phyloP scores from a whole-genome alignment of 148 eudicot species.

The Beta vulgaris region DNA sequence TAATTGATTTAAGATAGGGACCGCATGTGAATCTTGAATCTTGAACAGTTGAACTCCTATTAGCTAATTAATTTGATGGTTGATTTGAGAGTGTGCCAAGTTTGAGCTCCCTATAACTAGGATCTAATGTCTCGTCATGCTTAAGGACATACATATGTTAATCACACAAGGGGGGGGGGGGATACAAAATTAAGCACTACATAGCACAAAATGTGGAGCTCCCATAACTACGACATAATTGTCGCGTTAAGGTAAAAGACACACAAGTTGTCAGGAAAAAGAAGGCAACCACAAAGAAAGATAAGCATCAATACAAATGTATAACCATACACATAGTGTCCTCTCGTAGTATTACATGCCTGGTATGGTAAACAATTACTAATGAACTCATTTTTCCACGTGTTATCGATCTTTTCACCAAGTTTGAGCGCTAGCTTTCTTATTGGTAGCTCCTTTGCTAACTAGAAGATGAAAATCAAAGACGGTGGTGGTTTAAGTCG shows the following conservation, averaged over 20 bases:
- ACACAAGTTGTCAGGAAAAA: not conserved
- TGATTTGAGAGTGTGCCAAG: not conserved
- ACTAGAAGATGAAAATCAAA: too few species aligned
- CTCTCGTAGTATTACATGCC: too few species aligned
- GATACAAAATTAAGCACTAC: too few species aligned
- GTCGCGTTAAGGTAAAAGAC: not conserved
- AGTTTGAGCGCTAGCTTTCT: too few species aligned
- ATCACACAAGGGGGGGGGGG: not conserved
- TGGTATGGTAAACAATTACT: too few species aligned
- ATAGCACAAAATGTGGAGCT: too few species aligned
- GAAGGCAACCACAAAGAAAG: not conserved
- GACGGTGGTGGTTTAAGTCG: too few species aligned
- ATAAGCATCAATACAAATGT: too few species aligned
- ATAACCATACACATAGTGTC: too few species aligned
- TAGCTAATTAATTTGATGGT: not conserved
- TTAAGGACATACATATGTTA: not conserved
- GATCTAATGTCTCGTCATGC: not conserved
- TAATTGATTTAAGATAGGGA: not conserved
- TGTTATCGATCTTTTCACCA: too few species aligned
- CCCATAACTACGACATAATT: not conserved
- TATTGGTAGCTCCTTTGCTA: too few species aligned
- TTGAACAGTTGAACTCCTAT: not conserved
- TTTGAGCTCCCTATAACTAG: conserved; percentile 1
- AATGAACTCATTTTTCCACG: too few species aligned
- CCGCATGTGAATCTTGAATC: not conserved